phyloP scores from a whole-genome alignment of 2,329 filamentous ascomycete species.

The Sporothrix protearum region DNA sequence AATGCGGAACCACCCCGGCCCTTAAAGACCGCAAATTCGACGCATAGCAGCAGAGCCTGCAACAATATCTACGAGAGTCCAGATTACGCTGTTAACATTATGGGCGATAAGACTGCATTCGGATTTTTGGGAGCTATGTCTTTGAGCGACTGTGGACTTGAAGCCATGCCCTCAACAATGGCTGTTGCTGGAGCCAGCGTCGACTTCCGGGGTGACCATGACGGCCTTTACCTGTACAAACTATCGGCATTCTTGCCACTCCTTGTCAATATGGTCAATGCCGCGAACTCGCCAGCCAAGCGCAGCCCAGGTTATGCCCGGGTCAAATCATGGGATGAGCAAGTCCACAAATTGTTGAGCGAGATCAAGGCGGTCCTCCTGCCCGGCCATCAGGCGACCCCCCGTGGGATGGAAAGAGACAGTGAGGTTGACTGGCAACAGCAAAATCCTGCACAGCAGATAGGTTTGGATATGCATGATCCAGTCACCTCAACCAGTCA shows the following conservation, averaged over 20 bases:
- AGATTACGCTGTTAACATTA: not conserved
- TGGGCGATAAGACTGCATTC: not conserved
- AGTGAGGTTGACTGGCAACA: not conserved
- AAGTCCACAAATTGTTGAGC: conserved; percentile 28
- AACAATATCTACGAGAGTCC: conserved; percentile 16
- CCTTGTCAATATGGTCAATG: conserved; percentile 27
- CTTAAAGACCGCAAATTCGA: not conserved
- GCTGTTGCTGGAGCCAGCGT: not conserved
- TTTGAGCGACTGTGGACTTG: not conserved
- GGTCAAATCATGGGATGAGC: conserved; percentile 41
- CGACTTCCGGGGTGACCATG: conserved; percentile 19
- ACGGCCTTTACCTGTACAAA: conserved; percentile 29
- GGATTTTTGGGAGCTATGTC: not conserved
- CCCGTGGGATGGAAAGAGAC: not conserved
- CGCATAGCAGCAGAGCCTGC: not conserved
- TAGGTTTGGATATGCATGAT: not conserved
- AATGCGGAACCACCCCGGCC: conserved; percentile 29
- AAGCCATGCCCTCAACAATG: not conserved
- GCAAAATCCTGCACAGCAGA: not conserved
- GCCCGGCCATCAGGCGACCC: not conserved
- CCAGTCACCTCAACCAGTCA: not conserved
- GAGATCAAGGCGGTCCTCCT: conserved; percentile 24
- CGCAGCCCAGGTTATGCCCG: conserved; percentile 37
- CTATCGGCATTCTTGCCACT: conserved; percentile 29
- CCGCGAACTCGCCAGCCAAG: conserved; percentile 29